A percentile compares a stretch with the other conserved stretches of the same genome.
Evolutionary conservation across 139 green algal species (phyloP).

Genomic region (Ostreobium quekettii): DNA sequence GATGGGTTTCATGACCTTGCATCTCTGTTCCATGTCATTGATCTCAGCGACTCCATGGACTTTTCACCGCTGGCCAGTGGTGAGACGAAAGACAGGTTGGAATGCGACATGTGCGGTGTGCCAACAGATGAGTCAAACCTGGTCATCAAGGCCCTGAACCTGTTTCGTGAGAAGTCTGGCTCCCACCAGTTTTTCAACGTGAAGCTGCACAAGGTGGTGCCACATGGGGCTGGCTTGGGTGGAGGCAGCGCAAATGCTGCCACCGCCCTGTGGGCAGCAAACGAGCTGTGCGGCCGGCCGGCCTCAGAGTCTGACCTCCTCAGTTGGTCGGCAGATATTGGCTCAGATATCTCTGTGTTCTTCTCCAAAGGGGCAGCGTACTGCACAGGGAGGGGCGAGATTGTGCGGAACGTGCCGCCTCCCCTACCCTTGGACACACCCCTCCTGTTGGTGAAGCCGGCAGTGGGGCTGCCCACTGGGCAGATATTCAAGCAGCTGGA

Average conservation of each 20-base stretch:
- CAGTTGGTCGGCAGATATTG: slow-evolving; percentile 87
- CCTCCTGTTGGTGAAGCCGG: slow-evolving; percentile 89
- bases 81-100: slow-evolving; percentile 54
- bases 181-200: slow-evolving; percentile 62
- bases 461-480: slow-evolving; percentile 73
- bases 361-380: slow-evolving; percentile 90
- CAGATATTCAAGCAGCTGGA: slow-evolving; percentile 91
- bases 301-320: slow-evolving; percentile 71
- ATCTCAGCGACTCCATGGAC: slow-evolving; percentile 85
- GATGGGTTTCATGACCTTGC: slow-evolving; percentile 97
- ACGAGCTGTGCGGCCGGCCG: slow-evolving; percentile 72
- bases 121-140: slow-evolving; percentile 90
- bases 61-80: slow-evolving; percentile 47
- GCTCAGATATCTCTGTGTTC: slow-evolving; percentile 94
- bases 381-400: slow-evolving; percentile 87
- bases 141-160: slow-evolving; percentile 82
- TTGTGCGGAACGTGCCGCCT: slow-evolving; percentile 83
- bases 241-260: slow-evolving; percentile 93
- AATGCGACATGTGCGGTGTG: slow-evolving; percentile 71
- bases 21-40: slow-evolving; percentile 95
- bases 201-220: slow-evolving; percentile 83
- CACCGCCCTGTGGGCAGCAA: slow-evolving; percentile 92
- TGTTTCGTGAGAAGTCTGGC: slow-evolving; percentile 78
- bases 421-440: slow-evolving; percentile 71
- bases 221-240: slow-evolving; percentile 86